Evolutionary conservation across 2,329 filamentous ascomycete genomes (phyloP).

Genomic region (Pseudogymnoascus pannorum): DNA sequence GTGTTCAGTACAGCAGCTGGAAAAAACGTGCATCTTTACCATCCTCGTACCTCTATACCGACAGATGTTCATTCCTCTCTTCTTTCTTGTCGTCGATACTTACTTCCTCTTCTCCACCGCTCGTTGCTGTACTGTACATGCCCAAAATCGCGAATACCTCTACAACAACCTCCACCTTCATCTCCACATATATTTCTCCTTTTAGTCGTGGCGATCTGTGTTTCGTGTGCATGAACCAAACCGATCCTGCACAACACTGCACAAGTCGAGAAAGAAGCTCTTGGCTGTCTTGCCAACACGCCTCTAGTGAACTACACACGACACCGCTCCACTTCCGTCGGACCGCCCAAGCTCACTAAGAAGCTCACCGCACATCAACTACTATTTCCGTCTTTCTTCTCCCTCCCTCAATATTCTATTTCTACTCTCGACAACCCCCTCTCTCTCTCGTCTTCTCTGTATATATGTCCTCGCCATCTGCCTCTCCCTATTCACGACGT

Average conservation of each 20-base stretch:
- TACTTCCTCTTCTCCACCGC: neutral
- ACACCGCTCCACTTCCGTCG: slow-evolving; percentile 1
- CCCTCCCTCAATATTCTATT: neutral
- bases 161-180: neutral
- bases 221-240: neutral
- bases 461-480: neutral
- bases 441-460: neutral
- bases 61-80: neutral
- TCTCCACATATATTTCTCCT: neutral
- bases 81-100: neutral
- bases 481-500: neutral
- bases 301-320: neutral
- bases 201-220: neutral
- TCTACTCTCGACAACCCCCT: neutral
- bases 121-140: neutral
- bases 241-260: neutral
- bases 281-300: neutral
- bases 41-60: neutral
- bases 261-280: neutral
- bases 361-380: slow-evolving; percentile 2
- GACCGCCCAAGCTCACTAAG: neutral
- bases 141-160: neutral
- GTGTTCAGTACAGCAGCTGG: neutral
- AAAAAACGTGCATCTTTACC: neutral
- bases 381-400: neutral